Conservation (phyloP, 2,329 filamentous ascomycete genomes). For the Fusarium torulosum region DNA sequence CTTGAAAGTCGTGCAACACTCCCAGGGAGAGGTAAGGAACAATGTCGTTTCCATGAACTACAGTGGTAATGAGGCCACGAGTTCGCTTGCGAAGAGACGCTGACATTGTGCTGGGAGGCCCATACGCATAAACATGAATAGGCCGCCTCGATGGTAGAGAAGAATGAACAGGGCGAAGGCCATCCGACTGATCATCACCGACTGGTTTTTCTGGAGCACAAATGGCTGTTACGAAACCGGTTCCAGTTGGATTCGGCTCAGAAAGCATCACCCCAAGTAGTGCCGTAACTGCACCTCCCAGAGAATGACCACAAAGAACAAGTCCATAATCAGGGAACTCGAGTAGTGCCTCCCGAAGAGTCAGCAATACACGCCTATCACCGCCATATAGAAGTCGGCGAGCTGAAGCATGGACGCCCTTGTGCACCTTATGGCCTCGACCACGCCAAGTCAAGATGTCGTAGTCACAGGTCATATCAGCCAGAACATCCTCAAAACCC, state of each 20-base stretch:
- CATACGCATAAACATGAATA: constrained; percentile 85
- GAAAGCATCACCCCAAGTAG: constrained; percentile 78
- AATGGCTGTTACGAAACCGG: constrained; percentile 73
- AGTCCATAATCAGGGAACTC: constrained; percentile 78
- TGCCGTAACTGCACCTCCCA: constrained; percentile 77
- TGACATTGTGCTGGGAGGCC: constrained; percentile 79
- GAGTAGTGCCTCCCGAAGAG: constrained; percentile 73
- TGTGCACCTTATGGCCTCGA: constrained; percentile 76
- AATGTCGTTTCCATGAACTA: constrained; percentile 79
- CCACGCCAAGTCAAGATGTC: constrained; percentile 74
- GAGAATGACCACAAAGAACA: constrained; percentile 76
- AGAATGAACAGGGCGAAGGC: constrained; percentile 52
- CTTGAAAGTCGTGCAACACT: constrained; percentile 80
- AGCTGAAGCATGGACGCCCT: constrained; percentile 79
- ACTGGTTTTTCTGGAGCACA: constrained; percentile 60
- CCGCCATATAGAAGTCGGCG: constrained; percentile 75
- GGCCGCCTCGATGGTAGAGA: constrained; percentile 75
- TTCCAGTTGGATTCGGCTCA: constrained; percentile 67
- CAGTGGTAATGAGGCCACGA: constrained; percentile 78
- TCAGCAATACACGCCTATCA: constrained; percentile 74
- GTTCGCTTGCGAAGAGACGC: constrained; percentile 77
- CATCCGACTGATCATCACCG: constrained; percentile 49
- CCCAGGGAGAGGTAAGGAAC: constrained; percentile 81
- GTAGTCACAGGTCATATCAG: constrained; percentile 81
- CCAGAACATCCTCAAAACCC: constrained; percentile 79